Evolutionary conservation across 116 monocot genomes (phyloP), one percentile per base, ranked within the genome.

Genomic region (Zostera marina): DNA sequence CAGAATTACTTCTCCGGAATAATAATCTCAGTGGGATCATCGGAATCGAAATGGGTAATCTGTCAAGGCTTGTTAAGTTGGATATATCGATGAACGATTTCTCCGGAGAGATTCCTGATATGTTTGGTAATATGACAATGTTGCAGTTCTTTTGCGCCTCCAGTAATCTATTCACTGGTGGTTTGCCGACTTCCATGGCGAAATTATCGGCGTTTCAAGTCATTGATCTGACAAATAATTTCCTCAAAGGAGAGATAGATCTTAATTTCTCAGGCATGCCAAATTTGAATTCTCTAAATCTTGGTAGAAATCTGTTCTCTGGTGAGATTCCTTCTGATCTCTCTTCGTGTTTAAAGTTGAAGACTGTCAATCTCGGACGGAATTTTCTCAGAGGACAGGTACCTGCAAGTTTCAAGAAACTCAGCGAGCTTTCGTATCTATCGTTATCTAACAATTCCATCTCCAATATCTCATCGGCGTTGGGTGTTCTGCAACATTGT

Each of bases 21-120:
- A 92, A 92, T 61, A 22, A 42, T 47, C 56, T 92, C 0, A 61
- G 71, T 5, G 83, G 83, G 4, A n/a, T 51, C 32, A 47, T 83
- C 56, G 72, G 65, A 57, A 11, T 58, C 43, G 57, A 69, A 16
- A 72, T 87, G 40, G 67, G 83, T 54, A 83, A 83, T 67, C 81
- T 92, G 39, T 80, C 83, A 24, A 79, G 70, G 43, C 87, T 92
- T 65, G 44, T 53, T 53, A 51, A 72, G 19, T 61, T 92, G 56
- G 92, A 92, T 71, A 51, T 87, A 47, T 87, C 92, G 1, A 63
- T 58, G 1, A 92, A 92, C 65, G 40, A 47, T 4, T 92, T 92
- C 58, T 67, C 59, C 3, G 92, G 83, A 1, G 16, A 48, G 38
- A 64, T 92, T 12, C 93, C 87, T 0, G 72, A 83, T 74, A 52